Evolutionary conservation across 768 basidiomycete species (phyloP).

Genomic region (Pulveroboletus frians): DNA sequence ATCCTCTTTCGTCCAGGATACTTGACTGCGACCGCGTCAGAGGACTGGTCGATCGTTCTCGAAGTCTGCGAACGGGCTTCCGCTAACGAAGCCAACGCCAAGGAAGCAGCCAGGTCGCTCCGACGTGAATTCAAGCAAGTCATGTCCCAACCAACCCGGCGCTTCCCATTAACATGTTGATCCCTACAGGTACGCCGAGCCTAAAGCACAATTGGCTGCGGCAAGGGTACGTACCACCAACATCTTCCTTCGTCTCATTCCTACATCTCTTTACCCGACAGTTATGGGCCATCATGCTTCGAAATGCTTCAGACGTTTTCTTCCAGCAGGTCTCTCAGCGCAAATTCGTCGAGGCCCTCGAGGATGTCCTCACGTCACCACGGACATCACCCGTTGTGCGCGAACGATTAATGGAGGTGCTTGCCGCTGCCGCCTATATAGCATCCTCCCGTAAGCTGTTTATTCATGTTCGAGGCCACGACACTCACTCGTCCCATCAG

Average conservation of each 20-base stretch:
- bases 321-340: slow-evolving; percentile 62
- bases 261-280: slow-evolving; percentile 23
- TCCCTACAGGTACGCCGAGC: slow-evolving; percentile 60
- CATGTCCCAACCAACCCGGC: slow-evolving; percentile 4
- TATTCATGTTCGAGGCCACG: too few relatives aligned
- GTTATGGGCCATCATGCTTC: slow-evolving; percentile 90
- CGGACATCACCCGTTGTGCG: slow-evolving; percentile 75
- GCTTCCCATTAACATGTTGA: slow-evolving; percentile 1
- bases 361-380: slow-evolving; percentile 59
- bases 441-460: slow-evolving; percentile 23
- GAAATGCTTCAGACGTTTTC: slow-evolving; percentile 71
- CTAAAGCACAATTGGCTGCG: slow-evolving; percentile 68
- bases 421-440: slow-evolving; percentile 73
- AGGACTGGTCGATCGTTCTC: slow-evolving; percentile 77
- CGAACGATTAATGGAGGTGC: slow-evolving; percentile 73
- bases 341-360: slow-evolving; percentile 76
- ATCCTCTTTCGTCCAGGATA: slow-evolving; percentile 43
- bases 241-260: neutral
- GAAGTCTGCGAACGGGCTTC: slow-evolving; percentile 86
- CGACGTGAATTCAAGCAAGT: slow-evolving; percentile 80
- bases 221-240: slow-evolving; percentile 51
- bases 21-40: slow-evolving; percentile 71
- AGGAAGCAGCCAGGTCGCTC: slow-evolving; percentile 79
- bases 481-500: slow-evolving; percentile 9
- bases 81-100: slow-evolving; percentile 63